A percentile compares a stretch with the other conserved stretches of the same genome.
These are phyloP conservation scores for Thermochaetoides thermophila DNA, from an alignment of 495 filamentous ascomycete genomes.

Conservation along the genomic window DNA sequence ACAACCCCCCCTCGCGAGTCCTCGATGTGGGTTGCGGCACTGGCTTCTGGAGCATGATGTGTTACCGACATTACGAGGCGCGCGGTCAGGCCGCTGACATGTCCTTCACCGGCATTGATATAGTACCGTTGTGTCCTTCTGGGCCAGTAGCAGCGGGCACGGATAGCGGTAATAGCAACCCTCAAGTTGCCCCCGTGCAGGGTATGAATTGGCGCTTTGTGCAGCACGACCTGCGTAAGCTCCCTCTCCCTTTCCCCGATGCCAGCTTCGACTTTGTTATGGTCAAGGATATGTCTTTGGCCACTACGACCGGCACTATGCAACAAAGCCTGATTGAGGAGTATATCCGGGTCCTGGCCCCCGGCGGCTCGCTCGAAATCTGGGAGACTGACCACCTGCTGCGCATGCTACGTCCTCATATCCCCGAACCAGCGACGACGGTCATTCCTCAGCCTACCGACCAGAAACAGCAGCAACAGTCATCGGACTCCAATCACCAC, in stretches of 20 bases:
- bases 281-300: conserved; percentile 72
- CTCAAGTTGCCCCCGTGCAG: conserved; percentile 29
- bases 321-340: conserved; percentile 57
- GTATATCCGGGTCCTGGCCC: conserved; percentile 58
- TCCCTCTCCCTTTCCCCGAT: conserved; percentile 66
- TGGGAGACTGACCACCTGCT: conserved; percentile 75
- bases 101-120: conserved; percentile 72
- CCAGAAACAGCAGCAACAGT: background rate
- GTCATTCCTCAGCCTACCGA: background rate
- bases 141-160: too few species aligned
- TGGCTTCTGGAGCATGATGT: conserved; percentile 78
- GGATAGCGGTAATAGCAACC: too few species aligned
- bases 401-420: conserved; percentile 62
- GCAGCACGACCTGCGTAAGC: conserved; percentile 65
- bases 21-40: conserved; percentile 83
- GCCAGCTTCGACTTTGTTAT: conserved; percentile 82
- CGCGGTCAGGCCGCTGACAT: conserved; percentile 40
- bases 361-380: conserved; percentile 69
- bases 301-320: conserved; percentile 44
- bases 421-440: conserved; percentile 30
- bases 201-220: conserved; percentile 80
- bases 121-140: conserved; percentile 60
- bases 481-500: conserved; percentile 30
- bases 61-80: conserved; percentile 56
- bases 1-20: conserved; percentile 57